phyloP scores from a whole-genome alignment of 306 rosid genomes.

The Spatholobus suberectus region DNA sequence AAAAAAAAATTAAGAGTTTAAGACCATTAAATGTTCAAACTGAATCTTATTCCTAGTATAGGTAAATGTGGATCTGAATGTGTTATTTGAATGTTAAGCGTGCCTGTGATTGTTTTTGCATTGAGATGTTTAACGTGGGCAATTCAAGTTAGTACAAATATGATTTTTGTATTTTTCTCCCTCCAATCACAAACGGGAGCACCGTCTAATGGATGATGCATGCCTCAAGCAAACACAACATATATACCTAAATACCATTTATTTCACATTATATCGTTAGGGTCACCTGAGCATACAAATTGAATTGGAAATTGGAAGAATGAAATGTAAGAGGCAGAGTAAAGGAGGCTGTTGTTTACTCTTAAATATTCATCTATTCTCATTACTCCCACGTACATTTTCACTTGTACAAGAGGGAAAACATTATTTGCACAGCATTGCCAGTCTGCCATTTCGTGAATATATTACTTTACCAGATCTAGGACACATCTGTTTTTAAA shows the following conservation, averaged over 20 bases:
- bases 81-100: neutral
- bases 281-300: too few relatives aligned
- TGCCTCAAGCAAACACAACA: neutral
- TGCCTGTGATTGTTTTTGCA: neutral
- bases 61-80: neutral
- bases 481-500: neutral
- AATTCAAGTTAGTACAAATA: neutral
- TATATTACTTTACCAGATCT: neutral
- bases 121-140: neutral
- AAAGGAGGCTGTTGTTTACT: neutral
- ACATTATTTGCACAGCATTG: neutral
- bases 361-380: neutral
- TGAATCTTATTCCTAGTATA: neutral
- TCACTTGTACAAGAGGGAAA: too few relatives aligned
- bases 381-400: neutral
- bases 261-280: too few relatives aligned
- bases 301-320: too few relatives aligned
- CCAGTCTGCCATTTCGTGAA: neutral
- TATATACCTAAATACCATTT: neutral
- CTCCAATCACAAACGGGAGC: too few relatives aligned
- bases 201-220: too few relatives aligned
- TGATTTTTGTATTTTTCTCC: too few relatives aligned
- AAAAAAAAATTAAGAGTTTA: too few relatives aligned
- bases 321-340: too few relatives aligned
- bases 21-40: neutral